Evolutionary conservation across 2,329 filamentous ascomycete genomes (phyloP), one percentile per base, ranked within the genome.

Genomic region (Aspergillus tamarii): DNA sequence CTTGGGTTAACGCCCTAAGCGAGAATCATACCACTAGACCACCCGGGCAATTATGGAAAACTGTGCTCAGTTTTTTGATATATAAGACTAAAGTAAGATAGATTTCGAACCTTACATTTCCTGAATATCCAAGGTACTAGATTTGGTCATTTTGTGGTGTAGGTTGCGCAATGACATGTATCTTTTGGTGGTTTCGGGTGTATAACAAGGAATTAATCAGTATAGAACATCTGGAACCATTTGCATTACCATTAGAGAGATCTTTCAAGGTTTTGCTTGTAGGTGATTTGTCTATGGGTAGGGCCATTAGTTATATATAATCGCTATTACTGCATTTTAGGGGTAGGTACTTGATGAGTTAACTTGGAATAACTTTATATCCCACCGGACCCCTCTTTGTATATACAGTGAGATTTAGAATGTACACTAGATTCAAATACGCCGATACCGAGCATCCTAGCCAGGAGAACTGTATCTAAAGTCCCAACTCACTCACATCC

Each of bases 401-500:
- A 4, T 4, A 9, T 41, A 9, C 0, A n/a, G 19, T 9, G n/a
- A 23, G n/a, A 4, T 0, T 9, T 1, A 23, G 12, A 12, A 23
- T 12, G 9, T 16, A 45, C 5, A 23, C 3, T 10, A n/a, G 2
- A 45, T 45, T 1, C 9, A 1, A 45, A 4, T 23, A n/a, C 4
- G 6, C 2, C 12, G 4, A 11, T 21, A 46, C n/a, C 43, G n/a
- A 46, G 21, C 3, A 46, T 14, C 0, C 11, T 11, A 23, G 43
- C 19, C 12, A 30, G 6, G 9, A 30, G 9, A 19, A 3, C 11
- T 19, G 5, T 2, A 30, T 21, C 16, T 59, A 39, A 10, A 84
- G 61, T 0, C 77, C 81, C 67, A 91, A 72, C 1, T 78, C 75
- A 57, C 81, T 81, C 19, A 93, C 78, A 78, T 91, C 86, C 1